Evolutionary conservation across 129 eudicot genomes (phyloP).

Genomic region (Pseudognaphalium luteoalbum): DNA sequence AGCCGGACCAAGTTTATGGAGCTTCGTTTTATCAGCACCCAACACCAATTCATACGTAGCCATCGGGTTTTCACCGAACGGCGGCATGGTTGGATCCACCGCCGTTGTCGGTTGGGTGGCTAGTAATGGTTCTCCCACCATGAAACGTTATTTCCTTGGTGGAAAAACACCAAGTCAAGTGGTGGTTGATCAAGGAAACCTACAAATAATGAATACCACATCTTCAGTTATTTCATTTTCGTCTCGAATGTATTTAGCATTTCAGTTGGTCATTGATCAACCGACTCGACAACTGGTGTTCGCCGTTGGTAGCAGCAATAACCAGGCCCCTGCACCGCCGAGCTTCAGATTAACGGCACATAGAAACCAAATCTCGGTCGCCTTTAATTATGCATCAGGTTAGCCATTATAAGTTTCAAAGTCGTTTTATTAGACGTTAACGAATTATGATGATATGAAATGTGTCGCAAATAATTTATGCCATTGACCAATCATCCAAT

Average conservation of each 20-base stretch:
- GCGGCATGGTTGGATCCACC: constrained; percentile 83
- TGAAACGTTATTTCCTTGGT: constrained; percentile 51
- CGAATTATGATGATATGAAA: too few relatives aligned
- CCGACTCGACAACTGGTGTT: constrained; percentile 48
- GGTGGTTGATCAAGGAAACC: constrained; percentile 49
- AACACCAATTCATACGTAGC: constrained; percentile 58
- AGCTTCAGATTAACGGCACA: constrained; percentile 43
- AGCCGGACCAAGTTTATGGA: constrained; percentile 62
- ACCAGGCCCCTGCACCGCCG: constrained; percentile 38
- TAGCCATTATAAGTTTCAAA: neutral
- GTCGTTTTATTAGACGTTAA: too few relatives aligned
- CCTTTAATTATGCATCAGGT: constrained; percentile 64
- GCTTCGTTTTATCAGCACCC: constrained; percentile 80
- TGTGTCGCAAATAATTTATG: too few relatives aligned
- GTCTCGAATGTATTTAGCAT: constrained; percentile 53
- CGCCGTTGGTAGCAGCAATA: constrained; percentile 53
- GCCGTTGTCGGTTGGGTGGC: constrained; percentile 82
- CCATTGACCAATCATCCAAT: too few relatives aligned
- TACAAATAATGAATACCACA: constrained; percentile 39
- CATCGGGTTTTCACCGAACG: constrained; percentile 75
- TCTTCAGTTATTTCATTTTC: constrained; percentile 36
- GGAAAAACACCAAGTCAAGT: constrained; percentile 53
- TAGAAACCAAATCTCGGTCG: constrained; percentile 33
- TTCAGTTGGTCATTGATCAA: constrained; percentile 45
- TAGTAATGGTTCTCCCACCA: constrained; percentile 28